Conservation (phyloP, 257 asterid genomes). For the Solanum verrucosum region DNA sequence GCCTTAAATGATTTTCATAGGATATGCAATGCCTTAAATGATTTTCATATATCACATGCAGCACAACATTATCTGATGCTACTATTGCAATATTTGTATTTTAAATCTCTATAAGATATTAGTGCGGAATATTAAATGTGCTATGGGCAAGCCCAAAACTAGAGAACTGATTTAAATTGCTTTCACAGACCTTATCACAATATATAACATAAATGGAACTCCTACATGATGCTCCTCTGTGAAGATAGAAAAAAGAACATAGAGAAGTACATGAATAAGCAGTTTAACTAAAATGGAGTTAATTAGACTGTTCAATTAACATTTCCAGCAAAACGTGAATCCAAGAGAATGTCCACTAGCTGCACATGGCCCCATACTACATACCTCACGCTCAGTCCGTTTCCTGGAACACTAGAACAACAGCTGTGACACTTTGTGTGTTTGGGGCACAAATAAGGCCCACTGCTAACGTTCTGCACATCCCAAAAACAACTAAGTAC, state of each 20-base stretch:
- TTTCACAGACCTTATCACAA: neutral
- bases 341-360: neutral
- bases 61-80: neutral
- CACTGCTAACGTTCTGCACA: conserved; percentile 78
- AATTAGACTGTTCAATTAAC: neutral
- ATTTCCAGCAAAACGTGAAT: neutral
- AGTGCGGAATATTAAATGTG: neutral
- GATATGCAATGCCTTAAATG: neutral
- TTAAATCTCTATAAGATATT: neutral
- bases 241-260: neutral
- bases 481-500: conserved; percentile 12
- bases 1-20: neutral
- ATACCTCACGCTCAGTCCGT: conserved; percentile 89
- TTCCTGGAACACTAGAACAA: conserved; percentile 87
- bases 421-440: conserved; percentile 97
- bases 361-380: conserved; percentile 6
- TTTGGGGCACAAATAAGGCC: conserved; percentile 93
- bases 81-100: neutral
- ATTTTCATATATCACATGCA: neutral
- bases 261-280: neutral
- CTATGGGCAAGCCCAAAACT: neutral
- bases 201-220: neutral
- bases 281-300: neutral
- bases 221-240: neutral
- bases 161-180: neutral